Evolutionary conservation across 805 yeast species (phyloP), one percentile per base, ranked within the genome.

Genomic region (Candida pini): DNA sequence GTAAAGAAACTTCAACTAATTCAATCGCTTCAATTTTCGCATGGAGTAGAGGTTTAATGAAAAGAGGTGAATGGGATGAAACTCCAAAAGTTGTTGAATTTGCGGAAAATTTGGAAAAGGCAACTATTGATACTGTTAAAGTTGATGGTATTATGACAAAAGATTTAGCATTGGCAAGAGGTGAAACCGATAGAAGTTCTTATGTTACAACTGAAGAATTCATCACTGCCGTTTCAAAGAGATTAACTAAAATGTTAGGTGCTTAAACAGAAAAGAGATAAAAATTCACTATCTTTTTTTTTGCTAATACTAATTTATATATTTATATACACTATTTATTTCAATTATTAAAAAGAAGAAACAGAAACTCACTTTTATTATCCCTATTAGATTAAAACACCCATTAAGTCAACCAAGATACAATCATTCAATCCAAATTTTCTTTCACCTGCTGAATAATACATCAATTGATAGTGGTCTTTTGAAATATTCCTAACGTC

Each of bases 1-100:
- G 90, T 43, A 78, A 81, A 55, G 86, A 81, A 57, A 83, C 92
- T 7, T 81, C 89, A 4, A 83, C 92, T 35, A 83, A 83, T 63
- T 82, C 92, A 6, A 83, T 83, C 59, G 92, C 92, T 4, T 80
- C 88, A 14, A 83, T 83, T 39, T 83, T 81, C 49, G 92, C 92
- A 20, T 83, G 92, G 92, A 59, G 88, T n/a, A 73, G 89, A 63
- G 92, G 90, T 55, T 60, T 83, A 35, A 76, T 78, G 43, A 87
- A 82, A 61, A 80, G 92, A 71, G 92, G 90, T 51, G 77, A 71
- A 55, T 64, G 83, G 46, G 92, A 83, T 56, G 60, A 60, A 24
- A 83, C 88, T 18, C 82, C 81, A 21, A 84, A 76, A 3, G 85
- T 82, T 34, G 74, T 78, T 30, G 62, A 70, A 30, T 83, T 83